Base-by-base conservation (phyloP, 2,329 filamentous ascomycete species). In the Aureobasidium subglaciale region DNA sequence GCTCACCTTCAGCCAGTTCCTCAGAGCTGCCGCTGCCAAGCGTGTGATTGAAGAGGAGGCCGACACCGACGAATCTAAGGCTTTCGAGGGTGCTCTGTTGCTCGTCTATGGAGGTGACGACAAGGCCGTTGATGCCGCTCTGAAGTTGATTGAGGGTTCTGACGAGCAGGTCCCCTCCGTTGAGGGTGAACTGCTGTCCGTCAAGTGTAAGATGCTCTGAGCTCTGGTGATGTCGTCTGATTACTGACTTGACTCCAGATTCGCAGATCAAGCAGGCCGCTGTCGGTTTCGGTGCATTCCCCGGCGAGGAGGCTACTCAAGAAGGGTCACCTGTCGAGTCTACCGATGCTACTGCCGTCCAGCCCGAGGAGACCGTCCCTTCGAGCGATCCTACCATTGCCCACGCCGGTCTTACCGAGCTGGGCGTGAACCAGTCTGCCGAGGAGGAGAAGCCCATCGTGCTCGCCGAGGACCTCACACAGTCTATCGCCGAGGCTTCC, bases 31-130 rank as follows among this genome's bases (percentile, higher is more conserved):
- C 58, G 88, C 88, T 57, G 84, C 87, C 63, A 79, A 81, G 68
- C 83, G 88, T 62, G 81, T 87, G 63, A 78, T 82, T 18, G 85
- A 88, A 66, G 87, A 84, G 58, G 78, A 87, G 60, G 60, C 63
- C 24, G 80, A 87, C 63, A 78, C 81, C 5, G 87, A 90, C 56
- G 87, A 92, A 74, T 89, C 85, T 71, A 83, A 84, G 71, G 89
- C 88, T 32, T 84, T 93, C 58, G 88, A 95, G 72, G 88, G 88
- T 52, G 84, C 89, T 30, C 77, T 95, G 57, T 77, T 90, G 43
- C 80, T 86, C 58, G 86, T 93, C 29, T 93, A 95, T 71, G 82
- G 83, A 42, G 89, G 88, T 43, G 87, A 92, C 64, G 81, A 87
- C 60, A 78, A 75, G 62, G 88, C 87, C 49, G 87, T 93, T 22